Evolutionary conservation across 2,329 filamentous ascomycete species (phyloP).

Genomic region (Claviceps arundinis): DNA sequence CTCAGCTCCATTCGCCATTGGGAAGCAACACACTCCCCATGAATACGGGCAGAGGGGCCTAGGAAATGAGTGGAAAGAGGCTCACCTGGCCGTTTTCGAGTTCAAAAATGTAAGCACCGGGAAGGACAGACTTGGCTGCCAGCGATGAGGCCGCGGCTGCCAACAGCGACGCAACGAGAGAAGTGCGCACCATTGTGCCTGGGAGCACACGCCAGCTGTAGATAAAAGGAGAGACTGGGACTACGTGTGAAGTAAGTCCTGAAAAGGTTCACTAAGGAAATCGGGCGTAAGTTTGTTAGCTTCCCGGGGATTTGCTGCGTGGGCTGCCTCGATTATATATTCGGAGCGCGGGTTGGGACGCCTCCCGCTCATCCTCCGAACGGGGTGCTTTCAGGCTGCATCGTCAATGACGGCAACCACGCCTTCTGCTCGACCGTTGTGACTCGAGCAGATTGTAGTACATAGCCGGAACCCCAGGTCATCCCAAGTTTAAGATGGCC

Average conservation of each 20-base stretch:
- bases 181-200: constrained; percentile 8
- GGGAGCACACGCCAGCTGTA: not conserved
- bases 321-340: not conserved
- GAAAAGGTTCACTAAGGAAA: not conserved
- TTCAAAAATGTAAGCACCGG: constrained; percentile 13
- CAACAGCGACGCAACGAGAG: constrained; percentile 7
- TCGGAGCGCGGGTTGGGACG: not conserved
- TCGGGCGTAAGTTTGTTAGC: too few species aligned
- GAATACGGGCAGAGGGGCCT: not conserved
- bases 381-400: not conserved
- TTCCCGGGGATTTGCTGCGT: too few species aligned
- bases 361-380: not conserved
- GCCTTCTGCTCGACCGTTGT: not conserved
- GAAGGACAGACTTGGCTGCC: constrained; percentile 5
- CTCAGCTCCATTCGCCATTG: not conserved
- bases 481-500: not conserved
- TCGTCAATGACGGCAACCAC: not conserved
- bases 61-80: constrained; percentile 1
- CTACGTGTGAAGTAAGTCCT: not conserved
- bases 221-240: not conserved
- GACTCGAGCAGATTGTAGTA: not conserved
- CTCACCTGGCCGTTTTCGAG: constrained; percentile 8
- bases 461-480: not conserved
- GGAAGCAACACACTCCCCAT: too few species aligned
- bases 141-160: constrained; percentile 8